phyloP scores from a whole-genome alignment of 1,139 yeast species.

The Candida anutae region DNA sequence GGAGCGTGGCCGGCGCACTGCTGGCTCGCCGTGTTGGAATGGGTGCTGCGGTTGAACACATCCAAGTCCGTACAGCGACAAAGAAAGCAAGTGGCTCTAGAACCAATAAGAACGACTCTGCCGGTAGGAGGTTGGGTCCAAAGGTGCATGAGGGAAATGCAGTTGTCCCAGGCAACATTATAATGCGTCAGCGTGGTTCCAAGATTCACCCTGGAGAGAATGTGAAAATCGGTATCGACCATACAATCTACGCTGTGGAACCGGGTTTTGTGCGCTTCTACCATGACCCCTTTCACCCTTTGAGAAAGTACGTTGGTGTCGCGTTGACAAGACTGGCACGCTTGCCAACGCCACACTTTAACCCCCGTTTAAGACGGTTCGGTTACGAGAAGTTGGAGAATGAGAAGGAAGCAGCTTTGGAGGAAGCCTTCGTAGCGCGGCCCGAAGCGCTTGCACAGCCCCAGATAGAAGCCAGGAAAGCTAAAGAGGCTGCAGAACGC shows the following conservation, averaged over 20 bases:
- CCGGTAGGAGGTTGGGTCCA: conserved; percentile 91
- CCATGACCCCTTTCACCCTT: conserved; percentile 95
- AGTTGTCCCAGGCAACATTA: conserved; percentile 74
- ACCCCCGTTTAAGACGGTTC: conserved; percentile 77
- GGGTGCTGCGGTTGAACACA: too few relatives aligned
- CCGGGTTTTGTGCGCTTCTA: conserved; percentile 92
- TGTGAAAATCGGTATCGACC: conserved; percentile 86
- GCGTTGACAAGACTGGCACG: conserved; percentile 57
- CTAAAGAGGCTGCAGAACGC: conserved; percentile 30
- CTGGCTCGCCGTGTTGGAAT: too few relatives aligned
- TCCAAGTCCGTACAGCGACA: conserved; percentile 82
- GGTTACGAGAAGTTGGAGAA: conserved; percentile 58
- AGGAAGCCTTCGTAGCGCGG: conserved; percentile 49
- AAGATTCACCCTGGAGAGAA: conserved; percentile 93
- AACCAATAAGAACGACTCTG: conserved; percentile 89
- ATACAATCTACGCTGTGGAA: conserved; percentile 82
- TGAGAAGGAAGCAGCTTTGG: conserved; percentile 44
- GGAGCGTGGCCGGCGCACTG: too few relatives aligned
- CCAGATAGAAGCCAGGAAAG: conserved; percentile 31
- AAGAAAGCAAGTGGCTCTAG: conserved; percentile 92
- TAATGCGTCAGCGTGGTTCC: conserved; percentile 96
- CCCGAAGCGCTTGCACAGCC: conserved; percentile 56
- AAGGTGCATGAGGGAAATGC: conserved; percentile 70
- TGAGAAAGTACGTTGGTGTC: conserved; percentile 83
- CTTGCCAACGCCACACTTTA: conserved; percentile 86